These are phyloP conservation scores for Eucalyptus curtisii DNA, from an alignment of 345 rosid species.

Conservation along the genomic window DNA sequence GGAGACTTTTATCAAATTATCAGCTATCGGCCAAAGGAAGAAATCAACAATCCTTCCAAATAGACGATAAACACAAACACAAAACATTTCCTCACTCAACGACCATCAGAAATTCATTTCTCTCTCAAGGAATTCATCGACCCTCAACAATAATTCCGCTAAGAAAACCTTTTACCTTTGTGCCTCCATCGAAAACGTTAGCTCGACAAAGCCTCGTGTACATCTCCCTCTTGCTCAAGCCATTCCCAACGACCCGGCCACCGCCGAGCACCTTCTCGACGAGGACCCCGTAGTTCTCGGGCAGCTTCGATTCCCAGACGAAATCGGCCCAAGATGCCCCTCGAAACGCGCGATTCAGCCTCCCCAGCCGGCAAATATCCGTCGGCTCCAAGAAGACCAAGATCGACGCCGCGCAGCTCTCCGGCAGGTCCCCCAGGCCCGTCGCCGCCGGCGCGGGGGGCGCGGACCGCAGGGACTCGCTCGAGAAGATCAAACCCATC, in stretches of 20 bases:
- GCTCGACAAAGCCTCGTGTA: constrained; percentile 49
- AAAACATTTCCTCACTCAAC: not conserved
- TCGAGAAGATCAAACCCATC: constrained; percentile 3
- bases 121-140: not conserved
- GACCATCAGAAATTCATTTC: not conserved
- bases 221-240: constrained; percentile 53
- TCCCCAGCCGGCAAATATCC: constrained; percentile 70
- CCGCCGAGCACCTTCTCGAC: constrained; percentile 39
- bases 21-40: not conserved
- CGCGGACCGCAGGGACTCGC: not conserved
- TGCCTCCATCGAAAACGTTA: constrained; percentile 55
- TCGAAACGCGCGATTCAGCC: constrained; percentile 65
- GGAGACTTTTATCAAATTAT: not conserved
- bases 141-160: not conserved
- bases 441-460: constrained; percentile 3
- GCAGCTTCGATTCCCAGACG: constrained; percentile 93
- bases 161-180: constrained; percentile 37
- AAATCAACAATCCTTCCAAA: not conserved
- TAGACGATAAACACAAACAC: not conserved
- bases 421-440: constrained; percentile 73
- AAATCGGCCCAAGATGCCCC: constrained; percentile 94
- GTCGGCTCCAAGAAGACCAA: constrained; percentile 60
- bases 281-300: constrained; percentile 44
- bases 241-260: constrained; percentile 22
- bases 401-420: constrained; percentile 66